Percentiles rank a stretch among this genome's conserved stretches.
Conservation (phyloP, 2,329 filamentous ascomycete genomes). For the Penicillium sp. region DNA sequence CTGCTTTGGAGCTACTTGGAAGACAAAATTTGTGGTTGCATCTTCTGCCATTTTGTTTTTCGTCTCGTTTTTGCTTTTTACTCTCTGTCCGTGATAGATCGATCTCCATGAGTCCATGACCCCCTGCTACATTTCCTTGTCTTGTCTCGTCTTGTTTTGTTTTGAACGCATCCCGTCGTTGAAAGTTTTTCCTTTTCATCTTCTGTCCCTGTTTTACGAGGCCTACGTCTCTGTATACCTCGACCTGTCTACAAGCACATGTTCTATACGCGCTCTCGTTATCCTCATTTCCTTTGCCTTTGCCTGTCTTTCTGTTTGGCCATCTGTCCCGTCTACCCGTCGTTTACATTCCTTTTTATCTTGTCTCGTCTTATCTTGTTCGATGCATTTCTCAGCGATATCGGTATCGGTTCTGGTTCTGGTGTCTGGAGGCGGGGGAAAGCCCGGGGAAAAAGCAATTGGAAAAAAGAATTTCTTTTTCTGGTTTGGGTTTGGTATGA, state of each 20-base stretch:
- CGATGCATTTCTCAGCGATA: slow-evolving; percentile 39
- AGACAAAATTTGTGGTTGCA: slow-evolving; percentile 15
- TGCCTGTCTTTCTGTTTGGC: neutral
- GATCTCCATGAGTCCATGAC: slow-evolving; percentile 39
- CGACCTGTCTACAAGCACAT: neutral
- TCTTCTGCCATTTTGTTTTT: neutral
- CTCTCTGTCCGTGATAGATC: slow-evolving; percentile 23
- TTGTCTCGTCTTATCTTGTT: slow-evolving; percentile 16
- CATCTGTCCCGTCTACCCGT: neutral
- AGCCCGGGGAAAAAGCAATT: slow-evolving; percentile 22
- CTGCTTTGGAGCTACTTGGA: neutral
- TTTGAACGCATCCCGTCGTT: slow-evolving; percentile 12
- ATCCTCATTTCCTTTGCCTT: neutral
- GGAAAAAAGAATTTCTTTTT: slow-evolving; percentile 20
- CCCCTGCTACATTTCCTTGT: slow-evolving; percentile 23
- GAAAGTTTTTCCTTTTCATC: slow-evolving; percentile 14
- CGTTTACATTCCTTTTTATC: slow-evolving; percentile 13
- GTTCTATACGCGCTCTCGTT: neutral
- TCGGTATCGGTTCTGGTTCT: slow-evolving; percentile 29
- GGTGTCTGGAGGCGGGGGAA: slow-evolving; percentile 31
- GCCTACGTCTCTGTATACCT: slow-evolving; percentile 1
- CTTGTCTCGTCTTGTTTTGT: slow-evolving; percentile 15
- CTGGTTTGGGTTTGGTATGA: slow-evolving; percentile 19
- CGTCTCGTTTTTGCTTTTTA: slow-evolving; percentile 17
- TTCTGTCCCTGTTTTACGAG: slow-evolving; percentile 3